Conservation (phyloP, 2,329 filamentous ascomycete genomes). For the Cladobotryum protrusum region DNA sequence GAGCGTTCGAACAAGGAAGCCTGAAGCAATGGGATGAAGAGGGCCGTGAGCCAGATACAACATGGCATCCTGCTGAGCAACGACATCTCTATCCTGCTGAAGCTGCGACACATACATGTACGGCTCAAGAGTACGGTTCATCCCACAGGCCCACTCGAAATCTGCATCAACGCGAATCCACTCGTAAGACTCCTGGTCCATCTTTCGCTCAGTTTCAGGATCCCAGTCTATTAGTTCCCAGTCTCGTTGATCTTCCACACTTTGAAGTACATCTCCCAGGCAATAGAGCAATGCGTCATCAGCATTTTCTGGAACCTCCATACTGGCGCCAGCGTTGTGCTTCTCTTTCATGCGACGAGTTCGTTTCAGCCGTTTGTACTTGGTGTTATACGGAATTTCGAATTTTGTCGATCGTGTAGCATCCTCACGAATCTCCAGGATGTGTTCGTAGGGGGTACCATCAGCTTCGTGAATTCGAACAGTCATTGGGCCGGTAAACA, state of each 20-base stretch:
- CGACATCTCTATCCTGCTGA: constrained; percentile 93
- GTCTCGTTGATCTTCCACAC: constrained; percentile 69
- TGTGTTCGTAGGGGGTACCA: constrained; percentile 96
- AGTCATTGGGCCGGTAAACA: constrained; percentile 95
- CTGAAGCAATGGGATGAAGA: constrained; percentile 76
- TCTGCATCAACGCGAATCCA: constrained; percentile 98
- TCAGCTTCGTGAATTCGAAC: constrained; percentile 97
- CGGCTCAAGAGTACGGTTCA: constrained; percentile 73
- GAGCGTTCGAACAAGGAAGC: constrained; percentile 80
- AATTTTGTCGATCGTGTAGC: constrained; percentile 69
- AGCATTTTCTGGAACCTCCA: constrained; percentile 55
- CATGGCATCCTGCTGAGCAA: constrained; percentile 75
- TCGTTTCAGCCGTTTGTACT: constrained; percentile 94
- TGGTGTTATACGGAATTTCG: constrained; percentile 97
- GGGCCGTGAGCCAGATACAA: constrained; percentile 63
- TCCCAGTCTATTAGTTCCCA: constrained; percentile 90
- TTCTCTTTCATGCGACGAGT: constrained; percentile 78
- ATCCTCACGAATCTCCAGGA: constrained; percentile 87
- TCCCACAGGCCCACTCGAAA: constrained; percentile 93
- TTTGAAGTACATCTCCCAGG: constrained; percentile 82
- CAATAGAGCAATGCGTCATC: constrained; percentile 86
- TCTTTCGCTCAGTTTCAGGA: constrained; percentile 77
- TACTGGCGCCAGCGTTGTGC: constrained; percentile 48
- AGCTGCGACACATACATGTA: constrained; percentile 99
- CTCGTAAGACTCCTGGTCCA: constrained; percentile 95